Evolutionary conservation across 2,329 filamentous ascomycete genomes (phyloP), one percentile per base, ranked within the genome.

Genomic region (Aspergillus carbonarius): DNA sequence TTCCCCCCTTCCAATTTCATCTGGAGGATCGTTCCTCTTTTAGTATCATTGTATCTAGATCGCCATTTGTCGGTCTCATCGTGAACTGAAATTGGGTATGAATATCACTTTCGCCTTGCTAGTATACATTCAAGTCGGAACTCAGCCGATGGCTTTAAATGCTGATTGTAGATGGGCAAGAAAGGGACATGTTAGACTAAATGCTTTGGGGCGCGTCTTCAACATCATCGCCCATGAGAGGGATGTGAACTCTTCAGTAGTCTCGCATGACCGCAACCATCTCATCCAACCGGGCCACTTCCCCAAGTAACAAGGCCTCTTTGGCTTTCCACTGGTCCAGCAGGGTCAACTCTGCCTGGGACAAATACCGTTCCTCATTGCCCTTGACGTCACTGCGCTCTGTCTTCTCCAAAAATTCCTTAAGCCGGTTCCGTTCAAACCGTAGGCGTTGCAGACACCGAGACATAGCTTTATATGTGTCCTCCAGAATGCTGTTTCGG

Each of bases 401-500:
- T 1, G 92, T 88, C 72, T 96, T 91, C 27, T 88, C 85, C 30
- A 98, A 81, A 23, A 96, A 86, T 54, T 87, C 85, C 62, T 86
- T 84, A 58, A 91, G 85, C 63, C 86, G 86, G 51, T 85, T 83
- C 39, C 90, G 85, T 74, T 97, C 91, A 27, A 90, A 85, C 35
- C 87, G 85, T 23, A 96, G 83, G 23, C 92, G 88, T 73, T 96
- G 91, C 50, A 97, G 74, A 62, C 89, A 90, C 57, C 93, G 86
- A 15, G 92, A 83, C 90, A 98, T 96, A 27, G 88, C 85, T 74
- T 96, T 96, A 80, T 96, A 98, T 0, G 89, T 85, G 60, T 91
- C 88, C 62, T 96, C 89, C 10, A 96, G 76, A 1, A 96, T 78
- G 60, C 89, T 84, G 18, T 84, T 82, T 50, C 88, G 81, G 6